Base-by-base conservation (phyloP, 768 basidiomycete genomes). In the Epithele typhae region DNA sequence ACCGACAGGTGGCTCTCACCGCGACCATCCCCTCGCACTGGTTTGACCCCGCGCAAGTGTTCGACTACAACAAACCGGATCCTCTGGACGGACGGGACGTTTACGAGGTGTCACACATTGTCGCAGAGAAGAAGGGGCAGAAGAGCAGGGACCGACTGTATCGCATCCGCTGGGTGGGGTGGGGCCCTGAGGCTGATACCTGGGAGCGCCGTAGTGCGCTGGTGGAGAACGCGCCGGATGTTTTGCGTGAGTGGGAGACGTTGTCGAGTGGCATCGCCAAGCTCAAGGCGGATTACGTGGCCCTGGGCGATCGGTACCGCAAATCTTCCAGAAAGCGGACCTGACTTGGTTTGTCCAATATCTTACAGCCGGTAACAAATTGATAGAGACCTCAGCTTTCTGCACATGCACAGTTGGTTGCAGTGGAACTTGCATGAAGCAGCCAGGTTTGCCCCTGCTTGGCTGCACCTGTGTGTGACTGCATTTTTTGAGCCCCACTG, bases 101-200 rank as follows among this genome's bases (percentile, higher is more conserved):
- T 5, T 67, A 61, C 50, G 51, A 54, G 35, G 50, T 66, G 32
- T 64, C 63, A 11, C 64, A 65, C 43, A 60, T 67, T 37, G 63
- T 67, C 22, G 53, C 56, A 25, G 59, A 64, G 48, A 59, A 54
- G 22, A 39, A 40, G 17, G 25, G 25, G 8, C 8, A 7, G 46
- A 14, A 37, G 21, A 22, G 40, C 22, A 33, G 32, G 3, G 36
- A 43, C 32, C 34, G 39, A 23, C 35, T 43, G 3, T 65, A 61
- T 38, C 51, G 58, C 30, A 57, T 65, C 21, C 63, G 64, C 23
- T 66, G 61, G 55, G 38, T 46, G 2, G 64, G 64, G 4, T 66
- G 57, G 33, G 59, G 57, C 2, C 62, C 61, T 6, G 55, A 56
- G 3, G 62, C 60, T 34, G 64, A 66, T 48, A 55, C 55, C 9